Evolutionary conservation across 148 eudicot species (phyloP), one percentile per base, ranked within the genome.

Genomic region (Chenopodium quinoa): DNA sequence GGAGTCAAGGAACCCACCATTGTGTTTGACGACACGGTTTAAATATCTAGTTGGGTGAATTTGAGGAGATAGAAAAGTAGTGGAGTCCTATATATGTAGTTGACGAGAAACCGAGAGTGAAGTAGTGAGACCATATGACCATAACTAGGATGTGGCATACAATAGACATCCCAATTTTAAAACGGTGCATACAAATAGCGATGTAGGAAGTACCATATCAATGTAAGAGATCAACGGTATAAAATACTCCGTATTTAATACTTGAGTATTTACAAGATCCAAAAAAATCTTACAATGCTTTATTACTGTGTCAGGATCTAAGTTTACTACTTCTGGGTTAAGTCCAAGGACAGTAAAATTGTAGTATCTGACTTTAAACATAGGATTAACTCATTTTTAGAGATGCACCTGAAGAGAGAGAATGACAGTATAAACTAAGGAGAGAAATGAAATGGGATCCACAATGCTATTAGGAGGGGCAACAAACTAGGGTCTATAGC

Each of bases 391-490:
- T 47, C 34, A 47, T 73, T n/a, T 78, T 37, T n/a, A 62, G 50
- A 79, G 63, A 47, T 64, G 76, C 83, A 29, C 82, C 65, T 47
- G 66, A 78, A 77, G 79, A 67, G 48, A 69, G 83, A 85, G 82
- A 83, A 80, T 75, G 82, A 74, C 80, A 68, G 9, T 20, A 22
- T 62, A 62, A n/a, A 9, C 66, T 56, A 62, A n/a, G 25, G 10
- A 37, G 75, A 37, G 65, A 40, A 27, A 60, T 71, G 40, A 40
- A 40, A 40, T 40, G 89, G 90, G 89, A 64, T 78, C 87, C 90
- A 86, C 79, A 66, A 47, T 86, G 88, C 80, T 76, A 75, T 75
- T 80, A 71, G 82, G 84, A 85, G 85, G 83, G 37, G 86, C 86
- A 84, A 81, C 90, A 89, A 78, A 75, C 31, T 76, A 78, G 79